Evolutionary conservation across 345 rosid species (phyloP).

Genomic region (Excoecaria agallocha): DNA sequence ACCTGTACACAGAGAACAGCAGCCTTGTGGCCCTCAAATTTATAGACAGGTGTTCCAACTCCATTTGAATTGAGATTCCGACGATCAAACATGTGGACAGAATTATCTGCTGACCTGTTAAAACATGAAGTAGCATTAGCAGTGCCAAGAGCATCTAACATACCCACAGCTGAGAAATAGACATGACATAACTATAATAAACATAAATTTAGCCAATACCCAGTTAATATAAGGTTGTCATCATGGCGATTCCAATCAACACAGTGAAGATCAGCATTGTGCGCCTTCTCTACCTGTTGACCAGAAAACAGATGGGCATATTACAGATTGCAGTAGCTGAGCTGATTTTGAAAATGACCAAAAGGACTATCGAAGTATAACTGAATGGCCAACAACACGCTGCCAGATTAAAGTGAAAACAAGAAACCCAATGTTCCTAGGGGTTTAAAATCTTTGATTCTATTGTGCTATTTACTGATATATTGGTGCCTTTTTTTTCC

Average conservation of each 20-base stretch:
- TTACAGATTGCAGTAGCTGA: neutral
- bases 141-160: neutral
- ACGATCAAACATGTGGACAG: constrained; percentile 87
- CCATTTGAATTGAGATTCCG: constrained; percentile 76
- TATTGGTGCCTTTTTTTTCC: no score
- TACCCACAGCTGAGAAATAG: neutral
- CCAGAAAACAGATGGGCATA: neutral
- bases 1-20: constrained; percentile 97
- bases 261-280: constrained; percentile 94
- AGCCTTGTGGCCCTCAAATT: constrained; percentile 85
- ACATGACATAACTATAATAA: neutral
- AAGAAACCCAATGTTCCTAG: neutral
- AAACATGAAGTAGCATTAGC: neutral
- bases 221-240: constrained; percentile 80
- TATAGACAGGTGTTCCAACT: constrained; percentile 69
- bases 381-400: neutral
- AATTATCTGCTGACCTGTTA: constrained; percentile 91
- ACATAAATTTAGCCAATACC: constrained; percentile 46
- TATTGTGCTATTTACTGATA: no score
- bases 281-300: constrained; percentile 87
- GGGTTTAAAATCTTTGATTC: neutral
- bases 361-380: neutral
- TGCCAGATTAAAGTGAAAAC: neutral
- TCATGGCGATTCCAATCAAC: constrained; percentile 98
- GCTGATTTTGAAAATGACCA: neutral